These are phyloP conservation scores for Gelatoporia subvermispora DNA, from an alignment of 768 basidiomycete genomes.

Conservation along the genomic window DNA sequence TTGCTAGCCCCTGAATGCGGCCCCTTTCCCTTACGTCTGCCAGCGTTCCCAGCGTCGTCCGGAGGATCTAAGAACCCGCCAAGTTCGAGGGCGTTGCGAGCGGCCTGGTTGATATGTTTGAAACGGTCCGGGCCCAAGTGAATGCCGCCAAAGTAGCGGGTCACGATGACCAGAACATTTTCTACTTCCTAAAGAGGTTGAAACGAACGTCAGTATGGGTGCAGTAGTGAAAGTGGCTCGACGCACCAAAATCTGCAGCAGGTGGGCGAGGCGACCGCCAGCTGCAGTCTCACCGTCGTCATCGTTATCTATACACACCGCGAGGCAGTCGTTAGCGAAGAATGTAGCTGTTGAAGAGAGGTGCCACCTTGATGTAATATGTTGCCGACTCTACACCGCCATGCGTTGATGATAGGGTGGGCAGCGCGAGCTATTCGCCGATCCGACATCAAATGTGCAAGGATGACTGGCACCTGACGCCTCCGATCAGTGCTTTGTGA, in stretches of 20 bases:
- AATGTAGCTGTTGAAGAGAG: background rate
- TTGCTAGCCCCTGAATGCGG: background rate
- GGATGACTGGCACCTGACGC: conserved; percentile 58
- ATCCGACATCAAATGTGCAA: conserved; percentile 67
- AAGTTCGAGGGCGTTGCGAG: conserved; percentile 81
- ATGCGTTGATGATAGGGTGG: conserved; percentile 79
- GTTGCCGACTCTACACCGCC: conserved; percentile 66
- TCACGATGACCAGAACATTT: conserved; percentile 87
- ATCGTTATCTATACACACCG: conserved; percentile 67
- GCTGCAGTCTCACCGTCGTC: conserved; percentile 95
- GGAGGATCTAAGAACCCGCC: conserved; percentile 76
- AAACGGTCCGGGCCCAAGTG: conserved; percentile 86
- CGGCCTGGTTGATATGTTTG: conserved; percentile 94
- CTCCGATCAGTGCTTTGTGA: background rate
- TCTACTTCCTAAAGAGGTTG: conserved; percentile 58
- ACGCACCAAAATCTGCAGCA: conserved; percentile 80
- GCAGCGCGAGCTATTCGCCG: conserved; percentile 68
- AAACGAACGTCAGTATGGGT: background rate
- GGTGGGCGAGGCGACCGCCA: conserved; percentile 83
- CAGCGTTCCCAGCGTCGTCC: conserved; percentile 18
- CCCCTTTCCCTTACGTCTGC: conserved; percentile 6
- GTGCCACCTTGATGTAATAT: conserved; percentile 69
- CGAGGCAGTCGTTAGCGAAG: background rate
- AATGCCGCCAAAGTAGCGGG: conserved; percentile 90
- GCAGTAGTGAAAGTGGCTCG: background rate